Conservation (phyloP, 2,329 filamentous ascomycete genomes). For the Aureobasidium leucospermi region DNA sequence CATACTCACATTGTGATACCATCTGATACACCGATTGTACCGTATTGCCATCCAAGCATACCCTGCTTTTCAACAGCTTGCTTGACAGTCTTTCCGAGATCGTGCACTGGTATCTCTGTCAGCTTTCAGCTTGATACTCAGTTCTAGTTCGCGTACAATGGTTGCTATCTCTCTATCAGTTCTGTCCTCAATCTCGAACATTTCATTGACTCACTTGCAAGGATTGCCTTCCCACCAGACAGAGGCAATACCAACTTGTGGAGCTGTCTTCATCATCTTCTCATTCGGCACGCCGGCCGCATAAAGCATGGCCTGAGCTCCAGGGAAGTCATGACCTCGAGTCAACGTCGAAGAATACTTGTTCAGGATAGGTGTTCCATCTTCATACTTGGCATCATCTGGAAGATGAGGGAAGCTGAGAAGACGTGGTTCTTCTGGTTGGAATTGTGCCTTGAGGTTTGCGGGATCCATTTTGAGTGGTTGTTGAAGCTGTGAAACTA, state of each 20-base stretch:
- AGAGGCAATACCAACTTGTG: slow-evolving; percentile 83
- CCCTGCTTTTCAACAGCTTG: slow-evolving; percentile 69
- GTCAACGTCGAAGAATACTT: slow-evolving; percentile 80
- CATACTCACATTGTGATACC: slow-evolving; percentile 72
- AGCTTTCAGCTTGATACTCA: too few relatives aligned
- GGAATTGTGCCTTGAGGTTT: slow-evolving; percentile 29
- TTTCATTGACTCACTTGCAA: slow-evolving; percentile 63
- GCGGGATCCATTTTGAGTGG: slow-evolving; percentile 27
- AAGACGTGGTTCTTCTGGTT: slow-evolving; percentile 43
- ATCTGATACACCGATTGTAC: slow-evolving; percentile 82
- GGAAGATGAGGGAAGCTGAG: slow-evolving; percentile 51
- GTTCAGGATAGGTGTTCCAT: slow-evolving; percentile 65
- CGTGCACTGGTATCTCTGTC: too few relatives aligned
- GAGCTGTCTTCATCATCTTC: slow-evolving; percentile 79
- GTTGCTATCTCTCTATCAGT: slow-evolving; percentile 33
- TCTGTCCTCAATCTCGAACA: neutral
- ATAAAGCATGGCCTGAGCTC: slow-evolving; percentile 93
- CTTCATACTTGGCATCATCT: slow-evolving; percentile 35
- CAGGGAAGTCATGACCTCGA: slow-evolving; percentile 80
- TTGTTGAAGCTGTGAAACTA: neutral
- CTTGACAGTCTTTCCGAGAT: slow-evolving; percentile 83
- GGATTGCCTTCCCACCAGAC: slow-evolving; percentile 98
- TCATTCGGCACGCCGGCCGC: slow-evolving; percentile 79
- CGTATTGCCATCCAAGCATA: slow-evolving; percentile 94
- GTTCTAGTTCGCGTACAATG: too few relatives aligned